Percentiles rank a stretch among this genome's conserved stretches.
These are phyloP conservation scores for Afroboletus lepidellus DNA, from an alignment of 1,284 basidiomycete species.

Conservation along the genomic window DNA sequence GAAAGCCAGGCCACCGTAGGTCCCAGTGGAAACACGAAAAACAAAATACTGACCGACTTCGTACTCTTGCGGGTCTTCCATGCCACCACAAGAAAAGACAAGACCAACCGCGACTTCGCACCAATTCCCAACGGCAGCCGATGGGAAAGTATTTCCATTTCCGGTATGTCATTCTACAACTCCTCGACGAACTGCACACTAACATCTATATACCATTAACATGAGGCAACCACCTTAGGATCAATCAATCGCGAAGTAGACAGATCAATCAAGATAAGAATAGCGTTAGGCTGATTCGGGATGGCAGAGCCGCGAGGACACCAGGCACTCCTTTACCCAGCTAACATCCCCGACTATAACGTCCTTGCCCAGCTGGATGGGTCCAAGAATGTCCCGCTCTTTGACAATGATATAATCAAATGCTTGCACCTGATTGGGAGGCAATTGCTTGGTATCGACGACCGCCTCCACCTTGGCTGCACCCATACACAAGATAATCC, in stretches of 20 bases:
- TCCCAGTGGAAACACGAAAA: background rate
- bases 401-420: constrained; percentile 71
- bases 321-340: constrained; percentile 84
- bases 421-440: constrained; percentile 27
- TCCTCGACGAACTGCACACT: constrained; percentile 4
- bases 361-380: constrained; percentile 27
- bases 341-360: constrained; percentile 48
- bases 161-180: background rate
- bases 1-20: background rate
- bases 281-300: constrained; percentile 14
- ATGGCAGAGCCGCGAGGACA: constrained; percentile 37
- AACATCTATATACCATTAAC: no score
- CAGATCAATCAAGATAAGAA: constrained; percentile 10
- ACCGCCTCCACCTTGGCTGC: constrained; percentile 64
- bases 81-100: constrained; percentile 28
- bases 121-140: background rate
- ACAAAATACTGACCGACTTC: constrained; percentile 60
- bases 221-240: background rate
- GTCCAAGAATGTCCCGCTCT: constrained; percentile 38
- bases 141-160: constrained; percentile 22
- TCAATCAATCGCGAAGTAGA: background rate
- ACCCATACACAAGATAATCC: constrained; percentile 73
- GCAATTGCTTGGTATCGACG: constrained; percentile 38
- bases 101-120: constrained; percentile 14
- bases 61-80: constrained; percentile 46